Base-by-base conservation (phyloP, 768 basidiomycete genomes). In the Phallus indusiatus region DNA sequence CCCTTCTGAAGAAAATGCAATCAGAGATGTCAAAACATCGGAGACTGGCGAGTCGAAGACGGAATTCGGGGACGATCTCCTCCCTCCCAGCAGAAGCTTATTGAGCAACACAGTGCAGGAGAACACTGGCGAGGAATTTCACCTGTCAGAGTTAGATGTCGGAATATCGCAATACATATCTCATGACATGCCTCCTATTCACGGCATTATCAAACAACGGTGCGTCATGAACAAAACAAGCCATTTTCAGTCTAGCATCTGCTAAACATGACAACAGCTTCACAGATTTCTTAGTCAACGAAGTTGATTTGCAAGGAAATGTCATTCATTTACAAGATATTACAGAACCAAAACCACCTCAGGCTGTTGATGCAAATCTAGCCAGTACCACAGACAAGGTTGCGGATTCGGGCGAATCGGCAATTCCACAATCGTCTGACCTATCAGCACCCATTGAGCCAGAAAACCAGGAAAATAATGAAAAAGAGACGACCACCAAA, bases 121-220 rank as follows among this genome's bases (percentile, higher is more conserved):
- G 42, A 42, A 42, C 12, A n/a, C n/a, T 57, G 78, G 78, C 24
- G 70, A 78, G 6, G 74, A 84, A 62, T 81, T 81, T 62, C 83
- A 84, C 56, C 68, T 83, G 33, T 70, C 75, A 62, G 93, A 96
- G 69, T 76, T 78, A 6, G 85, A 95, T 68, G 94, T 96, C 34
- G 94, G 94, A 1, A 94, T 97, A 47, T 87, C 89, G 5, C 86
- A 91, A 68, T 95, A 94, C 69, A 80, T 94, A 63, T 81, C 81
- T 18, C 76, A 76, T 11, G 81, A 81, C 60, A 79, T 88, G 21
- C 78, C 84, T 3, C 81, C 81, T 67, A 84, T 98, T 63, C 80
- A 85, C 54, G 95, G 91, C 5, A 95, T 98, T 67, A 97, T 98
- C 71, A 98, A 98, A 73, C 95, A 98, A 74, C 79, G 95, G 94